Evolutionary conservation across 345 rosid genomes (phyloP), one percentile per base, ranked within the genome.

Genomic region (Linum tenue): DNA sequence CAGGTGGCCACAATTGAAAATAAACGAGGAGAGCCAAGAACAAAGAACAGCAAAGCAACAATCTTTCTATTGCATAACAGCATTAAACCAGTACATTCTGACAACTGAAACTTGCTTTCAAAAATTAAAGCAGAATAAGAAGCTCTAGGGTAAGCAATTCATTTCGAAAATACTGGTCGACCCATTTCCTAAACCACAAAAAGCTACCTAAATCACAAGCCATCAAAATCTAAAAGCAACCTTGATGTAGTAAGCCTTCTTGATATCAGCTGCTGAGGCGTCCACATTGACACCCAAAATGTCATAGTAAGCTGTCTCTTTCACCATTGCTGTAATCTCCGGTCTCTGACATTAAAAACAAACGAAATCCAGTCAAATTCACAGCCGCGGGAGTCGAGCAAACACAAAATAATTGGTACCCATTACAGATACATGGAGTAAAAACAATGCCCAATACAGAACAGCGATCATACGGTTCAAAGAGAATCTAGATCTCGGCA

Each of bases 231-330:
- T n/a, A 16, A 6, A n/a, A 31, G 1, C 16, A 57, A 57, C 60
- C 60, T 57, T 57, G 37, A 57, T 37, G 38, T 57, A 57, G 38
- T 57, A 57, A 57, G 60, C 60, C 9, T 57, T 57, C 38, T 57
- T 57, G 36, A 57, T 57, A 31, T 57, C 60, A 17, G 60, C 60
- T 10, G 60, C 60, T 3, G 60, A 4, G 11, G 60, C 60, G 38
- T 57, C 60, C 7, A 57, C 60, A 17, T 57, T 37, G 38, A 57
- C 60, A 2, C 37, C 60, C 38, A 57, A 22, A 57, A 57, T 37
- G 37, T 57, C 60, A 12, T 17, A 57, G 22, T 17, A 57, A 57
- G 16, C 35, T 5, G 60, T 57, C 36, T 57, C 60, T 57, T 57
- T 57, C 60, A 57, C 60, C 60, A 57, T 57, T 57, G 16, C 0